phyloP scores from a whole-genome alignment of 202 grass and related monocot genomes.

The Saccharum hybrid region DNA sequence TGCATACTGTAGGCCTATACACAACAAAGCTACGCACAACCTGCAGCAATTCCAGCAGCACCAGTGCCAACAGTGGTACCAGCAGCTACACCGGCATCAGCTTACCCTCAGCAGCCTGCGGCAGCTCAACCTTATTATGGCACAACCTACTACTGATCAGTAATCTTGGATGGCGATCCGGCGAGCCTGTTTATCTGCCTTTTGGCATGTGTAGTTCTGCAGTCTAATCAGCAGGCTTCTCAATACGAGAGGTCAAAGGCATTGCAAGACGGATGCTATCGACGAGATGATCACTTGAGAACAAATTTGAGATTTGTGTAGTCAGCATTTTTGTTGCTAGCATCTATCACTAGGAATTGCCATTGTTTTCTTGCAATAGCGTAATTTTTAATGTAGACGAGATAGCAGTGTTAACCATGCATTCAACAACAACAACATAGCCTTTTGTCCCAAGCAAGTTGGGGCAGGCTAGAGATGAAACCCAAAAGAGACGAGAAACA shows the following conservation, averaged over 20 bases:
- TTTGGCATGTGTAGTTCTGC: not conserved
- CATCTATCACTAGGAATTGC: not conserved
- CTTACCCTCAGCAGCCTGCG: conserved; percentile 62
- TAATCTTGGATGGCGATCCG: conserved; percentile 2
- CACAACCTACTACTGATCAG: conserved; percentile 63
- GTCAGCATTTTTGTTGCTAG: not conserved
- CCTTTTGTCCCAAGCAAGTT: too few species aligned
- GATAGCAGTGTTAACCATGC: not conserved
- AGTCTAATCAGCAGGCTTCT: not conserved
- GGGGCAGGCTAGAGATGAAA: too few species aligned
- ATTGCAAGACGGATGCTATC: not conserved
- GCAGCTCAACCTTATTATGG: conserved; percentile 70
- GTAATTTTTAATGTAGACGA: not conserved
- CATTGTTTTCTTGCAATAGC: not conserved
- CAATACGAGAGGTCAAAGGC: not conserved
- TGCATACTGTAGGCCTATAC: conserved; percentile 53
- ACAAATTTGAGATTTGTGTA: conserved; percentile 29
- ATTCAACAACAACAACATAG: too few species aligned
- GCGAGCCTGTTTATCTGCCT: not conserved
- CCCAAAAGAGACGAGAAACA: too few species aligned
- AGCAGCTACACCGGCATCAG: conserved; percentile 31
- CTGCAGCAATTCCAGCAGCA: conserved; percentile 45
- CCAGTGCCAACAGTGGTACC: conserved; percentile 35
- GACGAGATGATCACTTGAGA: not conserved
- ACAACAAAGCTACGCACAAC: conserved; percentile 66